These are phyloP conservation scores for Phaseolus coccineus DNA, from an alignment of 331 rosid species.

Conservation along the genomic window DNA sequence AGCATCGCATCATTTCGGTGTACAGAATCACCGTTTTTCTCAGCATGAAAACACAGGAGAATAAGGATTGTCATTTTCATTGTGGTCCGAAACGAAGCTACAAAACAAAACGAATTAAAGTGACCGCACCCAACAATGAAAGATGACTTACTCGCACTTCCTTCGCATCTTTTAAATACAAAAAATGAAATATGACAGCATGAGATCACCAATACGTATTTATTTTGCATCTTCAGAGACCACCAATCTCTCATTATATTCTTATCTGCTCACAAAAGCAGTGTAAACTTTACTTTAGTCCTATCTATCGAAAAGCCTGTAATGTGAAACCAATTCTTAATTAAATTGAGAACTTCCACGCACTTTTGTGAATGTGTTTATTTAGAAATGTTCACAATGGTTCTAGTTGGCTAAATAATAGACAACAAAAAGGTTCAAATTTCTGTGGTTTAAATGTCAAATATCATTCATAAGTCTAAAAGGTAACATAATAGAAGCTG, in stretches of 20 bases:
- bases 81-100: slow-evolving; percentile 49
- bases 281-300: slow-evolving; percentile 11
- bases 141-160: slow-evolving; percentile 12
- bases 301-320: slow-evolving; percentile 5
- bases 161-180: slow-evolving; percentile 5
- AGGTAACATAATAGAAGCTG: neutral
- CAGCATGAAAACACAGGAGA: slow-evolving; percentile 32
- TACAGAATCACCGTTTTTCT: slow-evolving; percentile 27
- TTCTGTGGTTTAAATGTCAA: neutral
- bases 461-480: neutral
- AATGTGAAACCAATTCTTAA: neutral
- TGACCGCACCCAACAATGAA: slow-evolving; percentile 22
- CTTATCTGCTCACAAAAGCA: slow-evolving; percentile 25
- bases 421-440: neutral
- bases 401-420: neutral
- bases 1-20: slow-evolving; percentile 45
- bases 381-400: neutral
- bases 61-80: slow-evolving; percentile 49
- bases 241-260: slow-evolving; percentile 28
- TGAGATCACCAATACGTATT: slow-evolving; percentile 15
- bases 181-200: slow-evolving; percentile 15
- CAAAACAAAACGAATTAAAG: slow-evolving; percentile 49
- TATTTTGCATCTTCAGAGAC: slow-evolving; percentile 3
- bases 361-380: neutral
- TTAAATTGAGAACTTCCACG: neutral